Conservation (phyloP, 2,329 filamentous ascomycete genomes). For the Colletotrichum abscissum region DNA sequence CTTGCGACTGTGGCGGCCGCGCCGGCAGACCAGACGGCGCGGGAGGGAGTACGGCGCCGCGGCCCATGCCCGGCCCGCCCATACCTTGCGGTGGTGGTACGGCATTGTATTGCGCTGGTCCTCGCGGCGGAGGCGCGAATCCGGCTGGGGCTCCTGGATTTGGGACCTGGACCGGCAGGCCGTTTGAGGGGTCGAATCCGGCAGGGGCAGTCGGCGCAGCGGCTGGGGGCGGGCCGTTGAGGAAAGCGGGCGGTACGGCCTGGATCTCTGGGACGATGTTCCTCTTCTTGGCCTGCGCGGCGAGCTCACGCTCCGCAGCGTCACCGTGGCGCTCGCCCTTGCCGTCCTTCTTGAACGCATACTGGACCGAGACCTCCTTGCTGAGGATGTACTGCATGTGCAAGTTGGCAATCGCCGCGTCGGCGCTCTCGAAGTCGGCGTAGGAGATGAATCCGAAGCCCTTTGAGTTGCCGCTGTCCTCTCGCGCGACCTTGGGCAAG, state of each 20-base stretch:
- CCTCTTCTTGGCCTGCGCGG: constrained; percentile 91
- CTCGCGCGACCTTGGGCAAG: constrained; percentile 90
- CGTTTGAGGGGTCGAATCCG: constrained; percentile 48
- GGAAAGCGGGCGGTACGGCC: constrained; percentile 79
- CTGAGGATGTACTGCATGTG: constrained; percentile 97
- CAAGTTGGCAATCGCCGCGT: constrained; percentile 92
- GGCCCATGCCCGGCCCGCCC: constrained; percentile 35
- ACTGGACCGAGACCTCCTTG: constrained; percentile 96
- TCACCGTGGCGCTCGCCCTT: constrained; percentile 97
- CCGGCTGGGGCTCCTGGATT: constrained; percentile 45
- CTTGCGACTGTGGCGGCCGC: constrained; percentile 59
- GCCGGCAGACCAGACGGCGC: constrained; percentile 63
- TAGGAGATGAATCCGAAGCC: constrained; percentile 97
- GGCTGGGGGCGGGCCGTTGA: constrained; percentile 49
- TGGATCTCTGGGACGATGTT: constrained; percentile 88
- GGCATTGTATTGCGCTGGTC: constrained; percentile 48
- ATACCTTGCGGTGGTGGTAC: constrained; percentile 29
- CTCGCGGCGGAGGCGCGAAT: constrained; percentile 50
- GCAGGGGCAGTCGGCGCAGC: constrained; percentile 38
- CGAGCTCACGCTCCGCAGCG: constrained; percentile 90
- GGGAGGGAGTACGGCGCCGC: constrained; percentile 54
- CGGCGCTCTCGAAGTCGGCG: constrained; percentile 91
- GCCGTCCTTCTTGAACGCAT: constrained; percentile 99
- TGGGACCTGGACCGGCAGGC: constrained; percentile 39
- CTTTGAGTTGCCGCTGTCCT: constrained; percentile 89